Base-by-base conservation (phyloP, 139 green algal genomes). In the Prasinococcaceae sp. region DNA sequence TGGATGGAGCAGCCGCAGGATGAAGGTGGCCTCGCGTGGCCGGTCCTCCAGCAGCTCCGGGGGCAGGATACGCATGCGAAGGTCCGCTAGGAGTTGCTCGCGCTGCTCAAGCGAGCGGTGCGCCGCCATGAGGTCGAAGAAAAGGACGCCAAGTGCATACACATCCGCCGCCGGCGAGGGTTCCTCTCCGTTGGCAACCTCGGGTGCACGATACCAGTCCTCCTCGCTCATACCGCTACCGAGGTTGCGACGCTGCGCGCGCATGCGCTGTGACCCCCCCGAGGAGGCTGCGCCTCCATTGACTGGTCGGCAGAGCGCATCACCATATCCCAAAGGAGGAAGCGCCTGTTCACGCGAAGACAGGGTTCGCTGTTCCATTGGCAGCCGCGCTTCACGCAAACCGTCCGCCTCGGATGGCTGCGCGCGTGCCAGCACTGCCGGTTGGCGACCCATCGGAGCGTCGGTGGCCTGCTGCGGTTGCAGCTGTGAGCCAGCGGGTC, bases 1-100 rank as follows among this genome's bases (percentile, higher is more conserved):
- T 20, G 59, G 59, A 30, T 67, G 59, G 23, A 67, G 50, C 22
- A 67, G 38, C 59, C 59, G 63, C 9, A 67, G 52, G 4, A 44
- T 60, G 50, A 67, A 67, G 0, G 50, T 50, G 2, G 59, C 50
- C 26, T 67, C 59, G 29, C 63, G 62, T 6, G 50, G 50, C 8
- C 24, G 33, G 14, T 62, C 50, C 16, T n/a, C 19, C 19, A 67
- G 59, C 23, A 67, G 52, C 17, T 38, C 16, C 0, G 59, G 59
- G 37, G 59, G 59, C 22, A 63, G 3, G 19, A 67, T 67, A 19
- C 59, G 50, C 20, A 63, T 50, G 10, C 59, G 43, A 10, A 67
- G 50, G 23, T 62, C 42, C 24, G 50, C 48, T 38, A 63, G 53
- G 12, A 67, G 29, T 17, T 23, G 1, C 3, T 9, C 17, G 0